Base-by-base conservation (phyloP, 2,329 filamentous ascomycete species). In the Xylariaceae sp. region DNA sequence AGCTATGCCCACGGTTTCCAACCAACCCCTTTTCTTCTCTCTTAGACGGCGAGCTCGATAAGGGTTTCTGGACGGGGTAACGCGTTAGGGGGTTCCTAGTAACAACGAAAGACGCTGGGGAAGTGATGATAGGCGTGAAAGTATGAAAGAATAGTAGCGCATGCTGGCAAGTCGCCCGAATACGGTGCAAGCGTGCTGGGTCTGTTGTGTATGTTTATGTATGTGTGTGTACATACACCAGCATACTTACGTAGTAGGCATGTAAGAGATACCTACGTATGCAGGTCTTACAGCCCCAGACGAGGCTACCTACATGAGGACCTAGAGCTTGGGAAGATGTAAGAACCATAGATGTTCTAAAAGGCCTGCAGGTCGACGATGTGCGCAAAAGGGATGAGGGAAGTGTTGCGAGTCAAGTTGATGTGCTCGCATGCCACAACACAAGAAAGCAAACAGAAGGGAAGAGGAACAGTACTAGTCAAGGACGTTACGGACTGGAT, bases 261-360 rank as follows among this genome's bases (percentile, higher is more conserved):
- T 7, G 36, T 16, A 18, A 16, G n/a, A 43, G 16, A 29, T 43
- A 43, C 41, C 41, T 18, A 43, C 45, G 53, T 52, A 60, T 58
- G 58, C 51, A 60, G 58, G 56, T 58, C 58, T 60, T 53, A 54
- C 51, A 51, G 53, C 53, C 51, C 51, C 55, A 58, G 56, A 53
- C 54, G 58, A 58, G 55, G 53, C 53, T 54, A 56, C 40, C 49
- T 56, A 49, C 42, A 51, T 18, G n/a, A 39, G 8, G 19, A 30
- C 21, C 36, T n/a, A 34, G n/a, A 50, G 5, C 18, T 32, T 36
- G 47, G 46, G 42, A 21, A 49, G 49, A 47, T 49, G 48, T 47
- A 30, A 49, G 42, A 47, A 19, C 5, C 10, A 32, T 22, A 15
- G 13, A 40, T 34, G 19, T 30, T 47, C 46, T 37, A 46, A 10